These are phyloP conservation scores for Puccinia novopanici DNA, from an alignment of 1,284 basidiomycete species.

Conservation along the genomic window DNA sequence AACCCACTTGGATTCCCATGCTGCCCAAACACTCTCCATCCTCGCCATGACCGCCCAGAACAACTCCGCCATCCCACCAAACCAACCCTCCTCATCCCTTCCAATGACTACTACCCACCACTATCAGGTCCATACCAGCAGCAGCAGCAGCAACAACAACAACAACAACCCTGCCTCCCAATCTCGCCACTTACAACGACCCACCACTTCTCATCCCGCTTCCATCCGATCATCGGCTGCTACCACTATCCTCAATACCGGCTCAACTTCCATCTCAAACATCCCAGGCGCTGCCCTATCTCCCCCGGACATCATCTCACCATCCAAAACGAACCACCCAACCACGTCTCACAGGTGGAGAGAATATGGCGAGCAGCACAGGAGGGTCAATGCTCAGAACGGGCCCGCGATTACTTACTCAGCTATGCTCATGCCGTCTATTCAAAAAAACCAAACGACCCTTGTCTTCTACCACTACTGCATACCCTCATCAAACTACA, in stretches of 20 bases:
- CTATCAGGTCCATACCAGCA: too few relatives aligned
- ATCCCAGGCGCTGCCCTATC: background rate
- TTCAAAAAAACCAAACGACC: conserved; percentile 44
- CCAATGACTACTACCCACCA: too few relatives aligned
- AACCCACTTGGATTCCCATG: too few relatives aligned
- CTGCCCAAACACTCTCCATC: too few relatives aligned
- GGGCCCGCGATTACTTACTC: conserved; percentile 46
- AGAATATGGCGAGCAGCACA: conserved; percentile 49
- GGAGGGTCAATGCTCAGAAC: conserved; percentile 49
- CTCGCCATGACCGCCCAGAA: too few relatives aligned
- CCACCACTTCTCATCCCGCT: conserved; percentile 12
- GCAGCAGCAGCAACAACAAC: too few relatives aligned
- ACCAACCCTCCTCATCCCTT: too few relatives aligned
- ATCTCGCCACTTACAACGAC: background rate
- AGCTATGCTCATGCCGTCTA: conserved; percentile 50
- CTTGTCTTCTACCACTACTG: conserved; percentile 57
- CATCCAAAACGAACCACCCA: background rate
- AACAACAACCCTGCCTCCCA: too few relatives aligned
- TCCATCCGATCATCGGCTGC: conserved; percentile 18
- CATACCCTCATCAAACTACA: conserved; percentile 57
- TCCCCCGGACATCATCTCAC: background rate
- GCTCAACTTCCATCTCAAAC: conserved; percentile 16
- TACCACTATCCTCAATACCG: conserved; percentile 9
- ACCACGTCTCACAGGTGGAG: conserved; percentile 36
- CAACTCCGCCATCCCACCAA: too few relatives aligned